Percentiles rank a stretch among this genome's conserved stretches.
phyloP scores from a whole-genome alignment of 805 yeast genomes.

The Kodamaea restingae region DNA sequence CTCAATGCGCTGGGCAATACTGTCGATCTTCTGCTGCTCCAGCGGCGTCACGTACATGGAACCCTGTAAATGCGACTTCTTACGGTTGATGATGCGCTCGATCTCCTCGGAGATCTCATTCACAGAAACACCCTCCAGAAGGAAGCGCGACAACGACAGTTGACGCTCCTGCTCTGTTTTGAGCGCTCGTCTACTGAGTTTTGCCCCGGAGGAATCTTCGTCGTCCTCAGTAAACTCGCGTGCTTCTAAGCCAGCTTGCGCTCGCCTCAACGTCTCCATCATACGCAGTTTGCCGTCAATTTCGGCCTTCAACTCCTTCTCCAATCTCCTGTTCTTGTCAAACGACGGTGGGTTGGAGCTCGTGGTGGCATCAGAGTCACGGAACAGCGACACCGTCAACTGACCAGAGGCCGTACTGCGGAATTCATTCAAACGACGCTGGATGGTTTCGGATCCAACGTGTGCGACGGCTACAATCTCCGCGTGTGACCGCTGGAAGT shows the following conservation, averaged over 20 bases:
- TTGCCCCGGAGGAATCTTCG: background rate
- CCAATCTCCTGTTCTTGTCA: conserved; percentile 54
- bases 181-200: conserved; percentile 1
- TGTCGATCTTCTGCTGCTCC: conserved; percentile 15
- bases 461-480: conserved; percentile 95
- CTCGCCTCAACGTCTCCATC: conserved; percentile 4
- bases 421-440: conserved; percentile 85
- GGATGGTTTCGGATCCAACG: conserved; percentile 91
- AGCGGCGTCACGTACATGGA: conserved; percentile 22
- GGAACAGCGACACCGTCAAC: conserved; percentile 69
- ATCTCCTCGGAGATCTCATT: conserved; percentile 22
- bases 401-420: conserved; percentile 69
- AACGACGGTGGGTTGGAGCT: conserved; percentile 82
- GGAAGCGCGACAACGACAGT: background rate
- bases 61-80: conserved; percentile 17
- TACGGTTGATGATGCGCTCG: conserved; percentile 19
- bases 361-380: conserved; percentile 45
- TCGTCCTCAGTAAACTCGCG: background rate
- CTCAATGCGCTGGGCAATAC: conserved; percentile 10
- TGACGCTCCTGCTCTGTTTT: conserved; percentile 2
- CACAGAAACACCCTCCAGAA: conserved; percentile 20
- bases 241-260: background rate
- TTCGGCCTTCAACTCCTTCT: conserved; percentile 34
- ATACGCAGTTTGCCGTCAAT: conserved; percentile 16
- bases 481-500: conserved; percentile 83